A percentile compares a stretch with the other conserved stretches of the same genome.
These are phyloP conservation scores for Pseudoneurospora amorphoporcata DNA, from an alignment of 495 filamentous ascomycete species.

Conservation along the genomic window DNA sequence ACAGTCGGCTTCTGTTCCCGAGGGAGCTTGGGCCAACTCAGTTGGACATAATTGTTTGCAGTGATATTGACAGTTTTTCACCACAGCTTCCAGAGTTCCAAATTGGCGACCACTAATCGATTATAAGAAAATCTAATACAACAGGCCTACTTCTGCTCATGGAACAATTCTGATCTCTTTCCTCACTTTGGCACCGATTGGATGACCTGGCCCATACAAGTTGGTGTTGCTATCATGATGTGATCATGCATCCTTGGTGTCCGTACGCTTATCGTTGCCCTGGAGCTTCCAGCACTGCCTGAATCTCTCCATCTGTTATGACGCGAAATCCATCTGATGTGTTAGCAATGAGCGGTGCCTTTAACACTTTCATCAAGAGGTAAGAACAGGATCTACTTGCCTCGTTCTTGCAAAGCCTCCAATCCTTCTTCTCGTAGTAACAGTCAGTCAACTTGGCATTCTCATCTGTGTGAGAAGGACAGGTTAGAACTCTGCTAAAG, in stretches of 20 bases:
- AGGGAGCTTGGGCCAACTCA: not conserved
- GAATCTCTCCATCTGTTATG: conserved; percentile 77
- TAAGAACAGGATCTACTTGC: conserved; percentile 38
- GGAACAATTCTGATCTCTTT: not conserved
- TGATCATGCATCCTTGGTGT: conserved; percentile 52
- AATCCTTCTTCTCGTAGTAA: conserved; percentile 93
- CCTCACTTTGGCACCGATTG: not conserved
- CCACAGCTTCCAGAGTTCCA: not conserved
- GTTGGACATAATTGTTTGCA: not conserved
- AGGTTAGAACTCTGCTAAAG: not conserved
- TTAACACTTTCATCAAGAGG: not conserved
- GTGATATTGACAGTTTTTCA: not conserved
- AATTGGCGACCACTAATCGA: not conserved
- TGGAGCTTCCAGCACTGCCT: conserved; percentile 87
- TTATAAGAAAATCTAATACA: not conserved
- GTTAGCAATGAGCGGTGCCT: conserved; percentile 4
- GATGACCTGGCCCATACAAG: not conserved
- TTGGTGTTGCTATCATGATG: not conserved
- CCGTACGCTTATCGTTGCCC: conserved; percentile 76
- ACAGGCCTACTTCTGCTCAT: not conserved
- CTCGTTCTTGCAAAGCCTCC: conserved; percentile 81
- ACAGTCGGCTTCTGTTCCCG: not conserved
- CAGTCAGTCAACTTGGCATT: conserved; percentile 90
- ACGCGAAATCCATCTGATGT: conserved; percentile 3
- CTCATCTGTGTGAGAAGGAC: conserved; percentile 46